Evolutionary conservation across 257 asterid genomes (phyloP).

Genomic region (Solanum phureja): DNA sequence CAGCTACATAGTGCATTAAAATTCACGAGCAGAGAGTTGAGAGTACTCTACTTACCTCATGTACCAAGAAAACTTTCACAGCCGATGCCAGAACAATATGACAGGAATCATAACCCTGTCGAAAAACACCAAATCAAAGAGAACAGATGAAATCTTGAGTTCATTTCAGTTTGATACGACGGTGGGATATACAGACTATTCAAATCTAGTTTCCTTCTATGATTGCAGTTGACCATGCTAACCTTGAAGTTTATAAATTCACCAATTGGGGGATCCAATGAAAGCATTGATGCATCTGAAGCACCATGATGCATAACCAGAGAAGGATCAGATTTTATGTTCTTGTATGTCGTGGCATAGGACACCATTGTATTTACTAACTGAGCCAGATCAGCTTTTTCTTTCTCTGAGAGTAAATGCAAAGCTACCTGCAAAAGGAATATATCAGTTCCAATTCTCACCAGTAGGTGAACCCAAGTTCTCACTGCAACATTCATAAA

Average conservation of each 20-base stretch:
- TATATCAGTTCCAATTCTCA: conserved; percentile 12
- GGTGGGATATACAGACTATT: neutral
- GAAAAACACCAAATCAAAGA: conserved; percentile 11
- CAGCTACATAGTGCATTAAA: neutral
- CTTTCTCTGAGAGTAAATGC: conserved; percentile 79
- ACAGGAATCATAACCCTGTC: conserved; percentile 56
- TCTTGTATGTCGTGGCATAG: conserved; percentile 75
- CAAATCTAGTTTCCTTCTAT: neutral
- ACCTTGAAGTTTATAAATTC: conserved; percentile 67
- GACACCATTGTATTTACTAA: conserved; percentile 77
- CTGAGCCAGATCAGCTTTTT: conserved; percentile 47
- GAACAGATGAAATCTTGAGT: conserved; percentile 3
- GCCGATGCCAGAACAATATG: conserved; percentile 61
- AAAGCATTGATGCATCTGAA: conserved; percentile 43
- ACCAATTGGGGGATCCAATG: conserved; percentile 72
- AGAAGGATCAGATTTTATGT: conserved; percentile 40
- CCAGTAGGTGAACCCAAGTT: neutral
- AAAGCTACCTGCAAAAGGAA: conserved; percentile 55
- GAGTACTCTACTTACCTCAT: conserved; percentile 52
- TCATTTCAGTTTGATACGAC: neutral
- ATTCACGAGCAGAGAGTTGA: neutral
- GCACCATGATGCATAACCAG: conserved; percentile 34
- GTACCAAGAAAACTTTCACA: conserved; percentile 78
- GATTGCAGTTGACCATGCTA: conserved; percentile 11
- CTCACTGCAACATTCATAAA: neutral